A percentile compares a stretch with the other conserved stretches of the same genome.
Conservation (phyloP, 768 basidiomycete genomes). For the Hericium rajendrae region DNA sequence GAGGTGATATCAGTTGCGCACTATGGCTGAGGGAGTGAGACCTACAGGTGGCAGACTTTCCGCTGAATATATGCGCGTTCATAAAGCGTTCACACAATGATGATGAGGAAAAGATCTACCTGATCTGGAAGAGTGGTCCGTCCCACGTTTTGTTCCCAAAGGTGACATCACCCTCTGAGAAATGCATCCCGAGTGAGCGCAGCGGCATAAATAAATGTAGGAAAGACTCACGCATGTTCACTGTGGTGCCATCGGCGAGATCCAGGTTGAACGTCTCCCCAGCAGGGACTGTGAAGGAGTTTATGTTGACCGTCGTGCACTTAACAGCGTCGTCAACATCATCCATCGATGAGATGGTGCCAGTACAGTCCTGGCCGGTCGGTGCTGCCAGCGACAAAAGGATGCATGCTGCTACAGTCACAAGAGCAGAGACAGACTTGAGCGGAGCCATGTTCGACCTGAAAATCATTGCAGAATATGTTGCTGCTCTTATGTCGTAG, state of each 20-base stretch:
- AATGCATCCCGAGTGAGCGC: background rate
- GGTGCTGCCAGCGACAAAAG: slow-evolving; percentile 1
- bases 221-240: slow-evolving; percentile 42
- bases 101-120: background rate
- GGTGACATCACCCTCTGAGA: slow-evolving; percentile 42
- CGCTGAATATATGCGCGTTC: slow-evolving; percentile 23
- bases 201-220: background rate
- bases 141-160: slow-evolving; percentile 46
- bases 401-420: background rate
- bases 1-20: no score
- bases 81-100: background rate
- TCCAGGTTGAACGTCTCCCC: slow-evolving; percentile 40
- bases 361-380: slow-evolving; percentile 35
- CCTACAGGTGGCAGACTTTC: slow-evolving; percentile 39
- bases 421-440: background rate
- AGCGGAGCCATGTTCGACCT: background rate
- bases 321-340: slow-evolving; percentile 42
- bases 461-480: background rate
- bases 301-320: slow-evolving; percentile 51
- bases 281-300: slow-evolving; percentile 46
- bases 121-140: slow-evolving; percentile 44
- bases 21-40: background rate
- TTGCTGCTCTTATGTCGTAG: background rate
- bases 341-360: slow-evolving; percentile 42
- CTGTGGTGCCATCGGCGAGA: slow-evolving; percentile 39